Evolutionary conservation across 208 protist species (phyloP).

Genomic region (Trypanosoma platydactyli): DNA sequence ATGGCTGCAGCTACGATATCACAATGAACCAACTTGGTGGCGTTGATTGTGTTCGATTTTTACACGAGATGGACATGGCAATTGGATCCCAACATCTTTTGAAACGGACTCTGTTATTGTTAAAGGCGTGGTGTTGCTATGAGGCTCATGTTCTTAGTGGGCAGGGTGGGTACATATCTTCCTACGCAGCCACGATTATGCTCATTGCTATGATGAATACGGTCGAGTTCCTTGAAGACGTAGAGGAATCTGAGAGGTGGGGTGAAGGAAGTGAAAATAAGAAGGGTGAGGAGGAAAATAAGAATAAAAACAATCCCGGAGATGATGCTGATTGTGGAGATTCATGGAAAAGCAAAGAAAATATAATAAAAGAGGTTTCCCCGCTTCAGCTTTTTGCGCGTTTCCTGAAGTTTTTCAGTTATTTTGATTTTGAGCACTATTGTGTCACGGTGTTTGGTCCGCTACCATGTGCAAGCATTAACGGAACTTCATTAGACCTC

Average conservation of each 20-base stretch:
- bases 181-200: conserved; percentile 90
- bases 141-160: conserved; percentile 89
- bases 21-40: conserved; percentile 89
- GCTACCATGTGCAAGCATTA: conserved; percentile 59
- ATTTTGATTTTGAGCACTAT: conserved; percentile 81
- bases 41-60: conserved; percentile 87
- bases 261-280: neutral
- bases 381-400: conserved; percentile 65
- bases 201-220: conserved; percentile 90
- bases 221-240: conserved; percentile 84
- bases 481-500: conserved; percentile 48
- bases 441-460: conserved; percentile 83
- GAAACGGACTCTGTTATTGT: conserved; percentile 87
- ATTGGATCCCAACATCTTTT: conserved; percentile 85
- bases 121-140: conserved; percentile 92
- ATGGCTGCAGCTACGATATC: conserved; percentile 86
- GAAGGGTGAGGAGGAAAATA: neutral
- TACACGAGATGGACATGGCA: conserved; percentile 83
- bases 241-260: conserved; percentile 19
- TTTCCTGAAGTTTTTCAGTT: conserved; percentile 80
- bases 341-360: neutral
- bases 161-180: conserved; percentile 87
- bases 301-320: conserved; percentile 69
- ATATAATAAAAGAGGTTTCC: conserved; percentile 27
- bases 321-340: conserved; percentile 52